Evolutionary conservation across 495 filamentous ascomycete genomes (phyloP).

Genomic region (Talaromyces trachyspermus): DNA sequence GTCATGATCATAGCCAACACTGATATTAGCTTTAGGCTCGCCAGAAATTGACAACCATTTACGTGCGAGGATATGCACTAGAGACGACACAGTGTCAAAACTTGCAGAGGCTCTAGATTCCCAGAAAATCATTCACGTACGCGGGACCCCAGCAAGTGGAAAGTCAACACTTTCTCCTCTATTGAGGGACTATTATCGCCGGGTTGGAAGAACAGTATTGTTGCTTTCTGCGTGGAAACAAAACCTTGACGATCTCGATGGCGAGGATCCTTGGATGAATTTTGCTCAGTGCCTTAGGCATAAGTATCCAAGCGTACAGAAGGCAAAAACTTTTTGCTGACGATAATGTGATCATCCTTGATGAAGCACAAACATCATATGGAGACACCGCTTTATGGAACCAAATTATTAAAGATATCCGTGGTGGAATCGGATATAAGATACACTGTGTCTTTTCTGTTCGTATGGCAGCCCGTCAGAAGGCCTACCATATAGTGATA

Average conservation of each 20-base stretch:
- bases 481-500: background rate
- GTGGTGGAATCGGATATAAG: slow-evolving; percentile 9
- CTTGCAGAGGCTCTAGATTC: slow-evolving; percentile 3
- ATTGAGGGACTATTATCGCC: slow-evolving; percentile 5
- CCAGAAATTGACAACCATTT: background rate
- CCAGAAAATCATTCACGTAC: slow-evolving; percentile 5
- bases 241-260: background rate
- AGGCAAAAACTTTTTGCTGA: slow-evolving; percentile 3
- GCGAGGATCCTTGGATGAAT: slow-evolving; percentile 1
- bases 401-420: slow-evolving; percentile 12
- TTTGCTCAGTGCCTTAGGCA: background rate
- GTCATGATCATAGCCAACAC: slow-evolving; percentile 2
- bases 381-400: slow-evolving; percentile 11
- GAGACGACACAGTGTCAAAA: slow-evolving; percentile 2
- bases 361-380: slow-evolving; percentile 17
- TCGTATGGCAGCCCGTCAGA: slow-evolving; percentile 14
- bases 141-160: slow-evolving; percentile 9
- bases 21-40: background rate
- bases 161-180: slow-evolving; percentile 8
- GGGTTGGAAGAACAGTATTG: background rate
- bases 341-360: slow-evolving; percentile 14
- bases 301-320: background rate
- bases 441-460: slow-evolving; percentile 14
- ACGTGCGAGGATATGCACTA: background rate
- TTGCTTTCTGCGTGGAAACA: background rate